Conservation (phyloP, 1,139 yeast genomes). For the Lodderomyces pseudojiufengensis region DNA sequence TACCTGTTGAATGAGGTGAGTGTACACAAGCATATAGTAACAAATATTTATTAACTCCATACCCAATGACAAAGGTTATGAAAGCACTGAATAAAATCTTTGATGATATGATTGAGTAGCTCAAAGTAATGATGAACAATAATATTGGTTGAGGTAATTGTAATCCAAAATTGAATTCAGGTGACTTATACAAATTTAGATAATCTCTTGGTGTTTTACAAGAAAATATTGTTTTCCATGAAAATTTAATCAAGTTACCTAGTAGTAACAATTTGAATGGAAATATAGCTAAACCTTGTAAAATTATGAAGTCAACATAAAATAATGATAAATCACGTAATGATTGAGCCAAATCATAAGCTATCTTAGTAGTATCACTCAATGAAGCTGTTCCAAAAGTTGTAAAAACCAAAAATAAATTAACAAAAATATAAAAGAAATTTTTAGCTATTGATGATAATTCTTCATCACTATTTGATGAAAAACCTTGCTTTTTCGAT, state of each 20-base stretch:
- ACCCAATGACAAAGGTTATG: slow-evolving; percentile 59
- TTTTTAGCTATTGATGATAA: slow-evolving; percentile 75
- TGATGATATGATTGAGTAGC: slow-evolving; percentile 62
- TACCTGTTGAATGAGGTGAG: slow-evolving; percentile 69
- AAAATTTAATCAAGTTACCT: slow-evolving; percentile 60
- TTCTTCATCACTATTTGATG: slow-evolving; percentile 80
- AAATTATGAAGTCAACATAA: slow-evolving; percentile 75
- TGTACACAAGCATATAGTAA: slow-evolving; percentile 64
- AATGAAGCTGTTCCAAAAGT: slow-evolving; percentile 74
- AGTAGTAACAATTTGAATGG: slow-evolving; percentile 67
- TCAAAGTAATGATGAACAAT: slow-evolving; percentile 56
- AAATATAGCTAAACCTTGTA: slow-evolving; percentile 83
- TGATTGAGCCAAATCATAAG: slow-evolving; percentile 72
- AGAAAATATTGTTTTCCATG: slow-evolving; percentile 48
- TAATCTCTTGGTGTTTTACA: slow-evolving; percentile 61
- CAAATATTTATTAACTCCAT: slow-evolving; percentile 64
- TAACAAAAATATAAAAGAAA: slow-evolving; percentile 79
- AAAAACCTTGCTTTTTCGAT: slow-evolving; percentile 67
- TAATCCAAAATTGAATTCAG: slow-evolving; percentile 61
- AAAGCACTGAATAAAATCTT: slow-evolving; percentile 64
- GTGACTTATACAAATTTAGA: slow-evolving; percentile 47
- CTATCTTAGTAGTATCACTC: slow-evolving; percentile 70
- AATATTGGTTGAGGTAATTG: slow-evolving; percentile 64
- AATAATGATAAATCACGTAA: slow-evolving; percentile 67
- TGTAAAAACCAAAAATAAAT: slow-evolving; percentile 79